Percentiles rank a stretch among this genome's conserved stretches.
Evolutionary conservation across 108 stramenopile genomes (phyloP).

Genomic region (Cylindrotheca fusiformis): DNA sequence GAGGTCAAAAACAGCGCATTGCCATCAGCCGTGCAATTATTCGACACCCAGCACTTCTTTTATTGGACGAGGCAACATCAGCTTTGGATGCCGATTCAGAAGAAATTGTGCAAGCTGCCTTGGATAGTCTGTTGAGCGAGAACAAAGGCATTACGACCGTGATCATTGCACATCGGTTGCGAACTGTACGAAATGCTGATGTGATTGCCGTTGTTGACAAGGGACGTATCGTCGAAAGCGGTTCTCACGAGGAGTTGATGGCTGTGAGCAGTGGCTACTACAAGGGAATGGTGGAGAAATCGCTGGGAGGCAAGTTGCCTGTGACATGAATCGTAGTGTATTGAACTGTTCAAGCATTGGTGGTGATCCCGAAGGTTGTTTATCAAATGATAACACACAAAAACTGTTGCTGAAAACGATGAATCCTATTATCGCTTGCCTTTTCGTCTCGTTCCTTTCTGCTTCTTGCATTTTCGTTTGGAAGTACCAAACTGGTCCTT

Average conservation of each 20-base stretch:
- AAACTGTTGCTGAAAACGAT: neutral
- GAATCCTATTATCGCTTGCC: neutral
- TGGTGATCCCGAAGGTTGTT: too few relatives aligned
- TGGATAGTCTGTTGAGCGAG: constrained; percentile 65
- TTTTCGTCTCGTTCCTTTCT: neutral
- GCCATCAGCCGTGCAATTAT: constrained; percentile 90
- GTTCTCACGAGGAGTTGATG: constrained; percentile 83
- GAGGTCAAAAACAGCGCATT: constrained; percentile 94
- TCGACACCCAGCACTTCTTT: constrained; percentile 69
- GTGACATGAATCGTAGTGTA: too few relatives aligned
- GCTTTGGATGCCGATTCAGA: constrained; percentile 79
- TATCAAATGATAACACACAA: constrained; percentile 1
- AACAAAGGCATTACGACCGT: constrained; percentile 45
- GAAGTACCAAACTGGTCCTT: constrained; percentile 9
- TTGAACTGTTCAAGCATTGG: too few relatives aligned
- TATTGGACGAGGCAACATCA: constrained; percentile 89
- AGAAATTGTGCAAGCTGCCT: constrained; percentile 69
- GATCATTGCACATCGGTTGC: constrained; percentile 86
- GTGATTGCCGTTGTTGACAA: constrained; percentile 73
- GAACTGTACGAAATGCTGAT: constrained; percentile 83
- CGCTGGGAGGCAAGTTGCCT: constrained; percentile 23
- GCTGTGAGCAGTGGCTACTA: constrained; percentile 20
- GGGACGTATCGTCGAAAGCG: constrained; percentile 69
- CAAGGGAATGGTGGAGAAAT: constrained; percentile 37
- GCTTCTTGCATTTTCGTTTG: neutral